Evolutionary conservation across 1,284 basidiomycete species (phyloP).

Genomic region (Rhodotorula sp.): DNA sequence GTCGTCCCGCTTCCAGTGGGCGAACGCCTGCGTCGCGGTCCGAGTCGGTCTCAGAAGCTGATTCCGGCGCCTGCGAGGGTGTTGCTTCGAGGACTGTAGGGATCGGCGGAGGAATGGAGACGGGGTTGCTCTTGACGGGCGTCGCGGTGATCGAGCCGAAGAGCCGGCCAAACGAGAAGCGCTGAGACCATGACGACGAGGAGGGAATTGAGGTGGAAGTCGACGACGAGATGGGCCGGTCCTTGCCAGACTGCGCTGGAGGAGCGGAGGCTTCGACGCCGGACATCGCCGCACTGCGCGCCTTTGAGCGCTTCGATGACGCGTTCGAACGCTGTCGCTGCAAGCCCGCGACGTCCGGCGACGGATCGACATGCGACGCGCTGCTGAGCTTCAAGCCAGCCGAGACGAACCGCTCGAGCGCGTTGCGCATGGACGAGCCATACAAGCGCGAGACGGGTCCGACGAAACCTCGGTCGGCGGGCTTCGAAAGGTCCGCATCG

Average conservation of each 20-base stretch:
- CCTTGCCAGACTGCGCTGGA: not conserved
- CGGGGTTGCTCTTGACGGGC: not conserved
- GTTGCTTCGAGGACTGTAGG: not conserved
- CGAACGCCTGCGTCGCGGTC: too few species aligned
- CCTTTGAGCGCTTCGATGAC: constrained; percentile 19
- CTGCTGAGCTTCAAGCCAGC: constrained; percentile 35
- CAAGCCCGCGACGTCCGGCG: not conserved
- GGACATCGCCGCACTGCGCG: too few species aligned
- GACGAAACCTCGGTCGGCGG: constrained; percentile 13
- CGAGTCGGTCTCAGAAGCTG: not conserved
- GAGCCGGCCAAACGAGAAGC: constrained; percentile 19
- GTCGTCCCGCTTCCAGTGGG: not conserved
- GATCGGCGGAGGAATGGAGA: not conserved
- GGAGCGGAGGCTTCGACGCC: constrained; percentile 9
- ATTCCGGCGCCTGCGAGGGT: too few species aligned
- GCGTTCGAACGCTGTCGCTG: constrained; percentile 2
- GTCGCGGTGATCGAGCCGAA: constrained; percentile 7
- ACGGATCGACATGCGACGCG: not conserved
- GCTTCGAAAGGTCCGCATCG: constrained; percentile 28
- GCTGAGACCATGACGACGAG: constrained; percentile 7
- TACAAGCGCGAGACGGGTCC: not conserved
- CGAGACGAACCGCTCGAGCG: constrained; percentile 33
- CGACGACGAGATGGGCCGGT: not conserved
- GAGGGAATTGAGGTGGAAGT: not conserved
- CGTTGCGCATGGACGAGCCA: constrained; percentile 17